Evolutionary conservation across 306 rosid genomes (phyloP), one percentile per base, ranked within the genome.

Genomic region (Vigna radiata): DNA sequence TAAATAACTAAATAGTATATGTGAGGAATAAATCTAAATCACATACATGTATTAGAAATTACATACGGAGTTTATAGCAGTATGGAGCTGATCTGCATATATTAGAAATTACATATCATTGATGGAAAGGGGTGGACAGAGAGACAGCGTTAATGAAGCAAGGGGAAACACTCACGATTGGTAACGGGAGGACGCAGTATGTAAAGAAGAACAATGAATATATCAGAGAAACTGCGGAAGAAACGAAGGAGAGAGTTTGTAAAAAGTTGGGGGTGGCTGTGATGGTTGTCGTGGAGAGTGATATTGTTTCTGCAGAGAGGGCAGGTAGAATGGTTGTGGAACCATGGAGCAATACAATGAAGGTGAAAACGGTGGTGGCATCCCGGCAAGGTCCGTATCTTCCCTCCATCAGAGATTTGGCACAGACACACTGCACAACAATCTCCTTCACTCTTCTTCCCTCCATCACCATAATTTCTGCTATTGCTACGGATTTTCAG

Each of bases 151-250:
- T 54, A 50, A 7, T 50, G 37, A 73, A 21, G 16, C 37, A 67
- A 58, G 19, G 29, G 70, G 37, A 67, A 48, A 56, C 8, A 58
- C 15, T 67, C 25, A 48, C 56, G 39, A 39, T 52, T 18, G 39
- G 3, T 69, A 15, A 67, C 9, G 6, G 70, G 36, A 76, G 70
- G 61, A 76, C 68, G 66, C 15, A 27, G 17, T 17, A 58, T 10
- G 27, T 16, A 68, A n/a, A 0, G 49, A 44, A 44, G 49, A 44
- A 3, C 49, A 10, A 44, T 11, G 49, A 12, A 44, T 12, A 44
- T 0, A 44, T 44, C 16, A 44, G 49, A 44, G 16, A 44, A 44
- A 44, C 15, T 44, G 5, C 5, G 49, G 49, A 44, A 44, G 49
- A 44, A 44, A 44, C 0, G 49, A 12, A 12, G 4, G 5, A 44